These are phyloP conservation scores for bread wheat (Triticum aestivum) DNA, from an alignment of 176 grass and related monocot species.

Conservation along the genomic window IWGSC_CS_RefSeq_v2.1 NC_057796.1:467753953-467754452, in stretches of 20 bases:
- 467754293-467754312: neutral
- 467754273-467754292: neutral
- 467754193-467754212: neutral
- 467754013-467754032: no score
- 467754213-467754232: neutral
- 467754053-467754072: no score
- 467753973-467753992: neutral
- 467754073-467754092: no score
- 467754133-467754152: neutral
- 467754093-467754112: neutral
- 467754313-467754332: neutral
- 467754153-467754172: neutral
- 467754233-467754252: neutral
- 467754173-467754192: neutral
- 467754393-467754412: conserved; percentile 23
- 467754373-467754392: conserved; percentile 81
- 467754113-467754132: neutral
- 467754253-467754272: neutral
- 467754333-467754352: conserved; percentile 46
- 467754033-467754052: no score
- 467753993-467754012: neutral
- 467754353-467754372: conserved; percentile 64
- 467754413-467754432: neutral
- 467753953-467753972: neutral
- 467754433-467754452: neutral